Evolutionary conservation across 2,329 filamentous ascomycete species (phyloP).

Genomic region (Sporothrix mexicana): DNA sequence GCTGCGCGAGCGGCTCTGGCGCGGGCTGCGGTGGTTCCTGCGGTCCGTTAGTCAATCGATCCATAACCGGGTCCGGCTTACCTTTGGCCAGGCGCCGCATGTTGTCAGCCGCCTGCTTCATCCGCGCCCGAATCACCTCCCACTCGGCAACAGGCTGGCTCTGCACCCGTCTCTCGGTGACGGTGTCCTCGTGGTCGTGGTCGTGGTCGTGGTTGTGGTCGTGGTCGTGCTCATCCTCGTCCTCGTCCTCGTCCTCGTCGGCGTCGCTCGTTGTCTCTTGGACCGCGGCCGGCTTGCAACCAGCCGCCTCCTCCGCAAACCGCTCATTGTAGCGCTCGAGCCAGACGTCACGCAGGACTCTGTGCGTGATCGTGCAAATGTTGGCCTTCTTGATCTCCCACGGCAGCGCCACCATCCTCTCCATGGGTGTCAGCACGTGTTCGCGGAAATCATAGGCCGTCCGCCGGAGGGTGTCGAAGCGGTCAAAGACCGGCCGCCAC

Average conservation of each 20-base stretch:
- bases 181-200: neutral
- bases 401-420: constrained; percentile 31
- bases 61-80: too few species aligned
- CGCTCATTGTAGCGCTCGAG: neutral
- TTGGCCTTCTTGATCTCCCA: constrained; percentile 22
- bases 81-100: neutral
- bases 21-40: too few species aligned
- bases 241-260: too few species aligned
- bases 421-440: constrained; percentile 7
- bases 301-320: too few species aligned
- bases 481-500: too few species aligned
- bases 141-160: neutral
- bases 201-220: neutral
- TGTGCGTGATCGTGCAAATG: too few species aligned
- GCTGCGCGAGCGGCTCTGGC: neutral
- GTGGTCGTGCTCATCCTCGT: neutral
- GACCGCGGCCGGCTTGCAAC: neutral
- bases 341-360: constrained; percentile 27
- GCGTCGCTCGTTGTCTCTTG: neutral
- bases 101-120: neutral
- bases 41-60: too few species aligned
- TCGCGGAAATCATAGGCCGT: constrained; percentile 27
- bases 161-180: too few species aligned
- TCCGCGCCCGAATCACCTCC: neutral
- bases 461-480: too few species aligned